These are phyloP conservation scores for Fraxinus angustifolia DNA, from an alignment of 305 asterid species.

Conservation along the genomic window DNA sequence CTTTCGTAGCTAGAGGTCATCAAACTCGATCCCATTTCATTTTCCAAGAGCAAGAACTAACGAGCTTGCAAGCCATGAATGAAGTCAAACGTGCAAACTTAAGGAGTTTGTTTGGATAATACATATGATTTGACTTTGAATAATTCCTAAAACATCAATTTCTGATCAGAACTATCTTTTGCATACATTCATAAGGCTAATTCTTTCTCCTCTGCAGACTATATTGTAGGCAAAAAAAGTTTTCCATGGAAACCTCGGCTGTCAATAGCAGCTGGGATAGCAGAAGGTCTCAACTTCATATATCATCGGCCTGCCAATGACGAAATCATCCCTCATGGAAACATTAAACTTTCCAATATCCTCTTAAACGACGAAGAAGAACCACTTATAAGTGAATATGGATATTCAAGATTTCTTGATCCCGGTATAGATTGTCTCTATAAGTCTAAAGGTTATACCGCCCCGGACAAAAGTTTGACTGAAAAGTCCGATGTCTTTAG, in stretches of 20 bases:
- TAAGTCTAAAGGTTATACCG: conserved; percentile 22
- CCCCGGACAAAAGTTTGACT: conserved; percentile 30
- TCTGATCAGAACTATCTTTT: not conserved
- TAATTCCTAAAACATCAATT: not conserved
- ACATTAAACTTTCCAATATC: conserved; percentile 48
- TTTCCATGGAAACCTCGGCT: conserved; percentile 45
- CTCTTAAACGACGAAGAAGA: conserved; percentile 28
- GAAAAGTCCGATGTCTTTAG: conserved; percentile 36
- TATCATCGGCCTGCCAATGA: conserved; percentile 14
- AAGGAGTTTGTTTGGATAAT: not conserved
- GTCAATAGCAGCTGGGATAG: conserved; percentile 42
- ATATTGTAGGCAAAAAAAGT: conserved; percentile 27
- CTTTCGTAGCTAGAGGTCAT: not conserved
- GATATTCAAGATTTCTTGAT: conserved; percentile 26
- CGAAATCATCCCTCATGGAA: conserved; percentile 42
- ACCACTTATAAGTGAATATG: conserved; percentile 47
- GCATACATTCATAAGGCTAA: not conserved
- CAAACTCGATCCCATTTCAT: not conserved
- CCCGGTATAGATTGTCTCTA: conserved; percentile 2
- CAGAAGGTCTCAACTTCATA: conserved; percentile 38
- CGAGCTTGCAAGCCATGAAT: not conserved
- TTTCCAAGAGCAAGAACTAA: not conserved
- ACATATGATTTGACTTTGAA: not conserved
- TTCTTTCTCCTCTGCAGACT: conserved; percentile 22
- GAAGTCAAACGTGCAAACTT: not conserved